Percentiles rank a stretch among this genome's conserved stretches.
These are phyloP conservation scores for Rhodotorula sphaerocarpa DNA, from an alignment of 768 basidiomycete species.

Conservation along the genomic window DNA sequence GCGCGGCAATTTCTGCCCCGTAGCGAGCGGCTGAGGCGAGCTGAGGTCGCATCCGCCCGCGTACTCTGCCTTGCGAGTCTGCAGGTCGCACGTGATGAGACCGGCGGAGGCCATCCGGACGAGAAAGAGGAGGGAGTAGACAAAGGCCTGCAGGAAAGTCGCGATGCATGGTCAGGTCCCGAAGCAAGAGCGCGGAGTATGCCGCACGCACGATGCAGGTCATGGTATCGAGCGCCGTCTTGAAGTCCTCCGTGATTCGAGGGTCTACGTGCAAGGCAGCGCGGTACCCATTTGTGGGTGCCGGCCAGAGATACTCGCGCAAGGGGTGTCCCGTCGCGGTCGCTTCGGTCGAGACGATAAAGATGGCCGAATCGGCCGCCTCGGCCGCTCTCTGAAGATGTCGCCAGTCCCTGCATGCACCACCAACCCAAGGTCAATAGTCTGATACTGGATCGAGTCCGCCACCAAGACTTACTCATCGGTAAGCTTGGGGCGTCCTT, in stretches of 20 bases:
- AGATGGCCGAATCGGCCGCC: constrained; percentile 23
- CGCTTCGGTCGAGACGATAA: constrained; percentile 16
- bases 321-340: constrained; percentile 4
- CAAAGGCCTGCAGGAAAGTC: constrained; percentile 14
- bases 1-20: constrained; percentile 20
- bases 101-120: constrained; percentile 28
- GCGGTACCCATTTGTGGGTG: background rate
- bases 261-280: constrained; percentile 15
- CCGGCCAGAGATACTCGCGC: constrained; percentile 12
- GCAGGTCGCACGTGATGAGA: constrained; percentile 26
- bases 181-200: too few relatives aligned
- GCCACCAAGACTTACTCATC: constrained; percentile 4
- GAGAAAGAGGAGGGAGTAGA: constrained; percentile 29
- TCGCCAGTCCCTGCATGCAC: constrained; percentile 17
- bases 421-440: background rate
- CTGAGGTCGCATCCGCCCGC: constrained; percentile 16
- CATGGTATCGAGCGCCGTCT: constrained; percentile 32
- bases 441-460: too few relatives aligned
- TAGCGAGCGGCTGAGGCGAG: constrained; percentile 8
- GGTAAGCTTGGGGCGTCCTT: constrained; percentile 16
- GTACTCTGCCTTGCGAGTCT: constrained; percentile 10
- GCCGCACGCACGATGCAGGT: constrained; percentile 28
- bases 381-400: constrained; percentile 18
- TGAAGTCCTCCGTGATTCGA: constrained; percentile 26
- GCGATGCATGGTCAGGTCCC: too few relatives aligned